Base-by-base conservation (phyloP, 2,329 filamentous ascomycete species). In the Tolypocladium tundrense region DNA sequence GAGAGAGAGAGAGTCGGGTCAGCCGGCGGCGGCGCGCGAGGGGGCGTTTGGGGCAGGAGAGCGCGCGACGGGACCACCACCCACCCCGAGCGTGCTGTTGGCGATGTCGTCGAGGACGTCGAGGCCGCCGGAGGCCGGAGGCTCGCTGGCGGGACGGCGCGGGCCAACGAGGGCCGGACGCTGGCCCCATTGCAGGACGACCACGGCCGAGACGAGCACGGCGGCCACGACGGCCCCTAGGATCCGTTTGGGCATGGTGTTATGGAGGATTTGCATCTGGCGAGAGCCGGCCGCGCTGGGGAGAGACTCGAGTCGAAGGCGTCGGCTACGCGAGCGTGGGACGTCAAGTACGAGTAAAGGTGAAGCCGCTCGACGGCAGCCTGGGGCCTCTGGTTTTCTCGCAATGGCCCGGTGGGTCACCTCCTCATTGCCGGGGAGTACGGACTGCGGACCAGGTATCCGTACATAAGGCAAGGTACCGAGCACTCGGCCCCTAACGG, bases 1-100 rank as follows among this genome's bases (percentile, higher is more conserved):
- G 50, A 42, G 50, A 42, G 13, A 40, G 16, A 21, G 50, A 61
- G 39, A n/a, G 53, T 31, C n/a, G 21, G n/a, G 27, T 33, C n/a
- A 50, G 27, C 14, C 13, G 3, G 35, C 35, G 35, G 35, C 35
- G 6, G 6, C 21, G 4, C 16, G 4, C 14, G 50, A 11, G 19
- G 41, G 21, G 43, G 24, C 24, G 24, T 27, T 4, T 27, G 11
- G 33, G 21, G 35, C 7, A 8, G 11, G 9, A 55, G 27, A 33
- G 14, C 19, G n/a, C 5, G n/a, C 10, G 14, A 10, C 31, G 21
- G 45, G 21, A 14, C 21, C 8, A 9, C 33, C 13, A 55, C 57
- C 6, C 33, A 59, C 57, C 10, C 57, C 57, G 16, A 59, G 41
- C 3, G 57, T 56, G 54, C 48, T 39, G 41, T 59, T 59, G 39